A percentile compares a stretch with the other conserved stretches of the same genome.
Conservation (phyloP, 2,329 filamentous ascomycete genomes). For the Xylariaceae sp. region DNA sequence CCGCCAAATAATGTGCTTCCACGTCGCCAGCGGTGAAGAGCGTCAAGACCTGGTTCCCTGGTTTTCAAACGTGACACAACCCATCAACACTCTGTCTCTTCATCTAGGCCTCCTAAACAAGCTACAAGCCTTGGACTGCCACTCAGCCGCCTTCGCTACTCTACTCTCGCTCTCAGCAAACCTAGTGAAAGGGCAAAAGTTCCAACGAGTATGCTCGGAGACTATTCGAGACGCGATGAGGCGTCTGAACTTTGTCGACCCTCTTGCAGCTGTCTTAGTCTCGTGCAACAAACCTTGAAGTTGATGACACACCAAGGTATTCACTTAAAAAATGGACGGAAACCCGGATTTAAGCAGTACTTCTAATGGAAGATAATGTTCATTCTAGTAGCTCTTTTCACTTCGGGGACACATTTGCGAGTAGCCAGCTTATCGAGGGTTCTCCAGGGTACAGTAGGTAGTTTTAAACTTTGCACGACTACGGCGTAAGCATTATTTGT, state of each 20-base stretch:
- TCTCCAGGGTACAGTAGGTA: neutral
- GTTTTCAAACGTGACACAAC: slow-evolving; percentile 1
- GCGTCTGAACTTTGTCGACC: neutral
- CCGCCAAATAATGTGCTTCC: slow-evolving; percentile 27
- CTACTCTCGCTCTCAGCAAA: slow-evolving; percentile 1
- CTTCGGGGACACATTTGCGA: neutral
- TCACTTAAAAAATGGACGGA: neutral
- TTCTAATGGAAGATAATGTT: neutral
- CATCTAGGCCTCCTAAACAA: neutral
- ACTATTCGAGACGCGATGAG: slow-evolving; percentile 1
- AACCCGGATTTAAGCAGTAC: neutral
- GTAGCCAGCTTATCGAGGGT: neutral
- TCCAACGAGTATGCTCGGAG: slow-evolving; percentile 1
- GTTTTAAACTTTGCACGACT: too few relatives aligned
- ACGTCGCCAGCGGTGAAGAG: slow-evolving; percentile 21
- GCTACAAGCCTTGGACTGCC: neutral
- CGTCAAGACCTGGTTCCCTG: slow-evolving; percentile 5
- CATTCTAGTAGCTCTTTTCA: too few relatives aligned
- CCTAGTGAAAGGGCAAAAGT: neutral
- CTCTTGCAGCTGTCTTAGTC: slow-evolving; percentile 14
- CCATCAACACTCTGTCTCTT: slow-evolving; percentile 1
- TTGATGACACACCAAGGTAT: neutral
- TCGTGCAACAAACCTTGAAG: neutral
- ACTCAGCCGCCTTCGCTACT: slow-evolving; percentile 4
- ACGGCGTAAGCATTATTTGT: neutral